phyloP scores from a whole-genome alignment of 1,284 basidiomycete species.

The Heterobasidion irregulare region DNA sequence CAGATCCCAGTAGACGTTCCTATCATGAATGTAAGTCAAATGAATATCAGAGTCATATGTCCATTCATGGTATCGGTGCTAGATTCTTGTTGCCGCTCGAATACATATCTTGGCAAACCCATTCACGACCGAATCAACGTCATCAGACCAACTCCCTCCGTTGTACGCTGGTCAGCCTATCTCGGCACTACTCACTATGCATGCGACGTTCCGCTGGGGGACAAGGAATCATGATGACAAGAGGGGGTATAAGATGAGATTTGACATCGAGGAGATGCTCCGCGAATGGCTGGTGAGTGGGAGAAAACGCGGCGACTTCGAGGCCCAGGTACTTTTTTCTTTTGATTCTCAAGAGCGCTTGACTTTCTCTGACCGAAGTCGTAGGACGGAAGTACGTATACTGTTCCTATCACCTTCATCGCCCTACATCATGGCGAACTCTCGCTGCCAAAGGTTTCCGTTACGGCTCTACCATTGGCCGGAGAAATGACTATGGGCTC shows the following conservation, averaged over 20 bases:
- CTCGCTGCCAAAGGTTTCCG: constrained; percentile 56
- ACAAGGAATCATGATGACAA: constrained; percentile 32
- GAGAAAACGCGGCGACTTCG: constrained; percentile 69
- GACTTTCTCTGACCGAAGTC: constrained; percentile 6
- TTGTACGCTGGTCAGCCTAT: constrained; percentile 79
- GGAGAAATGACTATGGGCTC: constrained; percentile 48
- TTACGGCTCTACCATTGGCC: constrained; percentile 48
- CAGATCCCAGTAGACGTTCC: constrained; percentile 79
- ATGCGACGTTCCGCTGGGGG: constrained; percentile 71
- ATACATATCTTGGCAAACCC: constrained; percentile 38
- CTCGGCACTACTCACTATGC: constrained; percentile 51
- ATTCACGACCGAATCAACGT: constrained; percentile 14
- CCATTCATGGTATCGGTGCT: background rate
- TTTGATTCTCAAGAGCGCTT: background rate
- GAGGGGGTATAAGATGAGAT: constrained; percentile 50
- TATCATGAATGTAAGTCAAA: constrained; percentile 56
- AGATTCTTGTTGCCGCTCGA: constrained; percentile 69
- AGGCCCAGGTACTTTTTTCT: constrained; percentile 42
- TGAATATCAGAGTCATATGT: background rate
- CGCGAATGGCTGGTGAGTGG: constrained; percentile 82
- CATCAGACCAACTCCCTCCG: constrained; percentile 23
- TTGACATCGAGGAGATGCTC: constrained; percentile 68
- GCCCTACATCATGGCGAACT: constrained; percentile 75
- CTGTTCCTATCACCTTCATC: constrained; percentile 60
- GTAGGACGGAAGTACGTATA: constrained; percentile 51